Conservation (phyloP, 768 basidiomycete species). For the Lentinula raphanica region DNA sequence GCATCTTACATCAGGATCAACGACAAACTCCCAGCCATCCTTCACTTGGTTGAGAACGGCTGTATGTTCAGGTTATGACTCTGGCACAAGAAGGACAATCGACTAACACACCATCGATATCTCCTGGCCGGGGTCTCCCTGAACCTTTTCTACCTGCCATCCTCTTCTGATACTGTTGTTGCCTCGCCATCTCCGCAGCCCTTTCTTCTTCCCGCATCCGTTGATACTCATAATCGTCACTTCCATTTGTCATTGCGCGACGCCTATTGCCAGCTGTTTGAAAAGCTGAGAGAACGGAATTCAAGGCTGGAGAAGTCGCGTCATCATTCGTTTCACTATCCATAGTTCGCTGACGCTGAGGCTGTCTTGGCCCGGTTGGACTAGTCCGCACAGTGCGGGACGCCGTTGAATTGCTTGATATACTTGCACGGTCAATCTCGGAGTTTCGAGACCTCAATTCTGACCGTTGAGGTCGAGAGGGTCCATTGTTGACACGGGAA, state of each 20-base stretch:
- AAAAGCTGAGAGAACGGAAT: conserved; percentile 64
- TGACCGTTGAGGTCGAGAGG: conserved; percentile 63
- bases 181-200: conserved; percentile 59
- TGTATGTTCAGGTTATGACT: conserved; percentile 23
- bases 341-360: conserved; percentile 13
- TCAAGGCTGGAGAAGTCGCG: conserved; percentile 40
- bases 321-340: conserved; percentile 20
- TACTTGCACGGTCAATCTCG: conserved; percentile 34
- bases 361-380: conserved; percentile 4
- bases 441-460: conserved; percentile 54
- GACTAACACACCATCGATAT: conserved; percentile 73
- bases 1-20: conserved; percentile 62
- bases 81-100: not conserved
- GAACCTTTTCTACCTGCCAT: conserved; percentile 51
- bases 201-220: conserved; percentile 54
- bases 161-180: conserved; percentile 65
- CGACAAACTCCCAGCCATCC: conserved; percentile 87
- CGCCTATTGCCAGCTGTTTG: conserved; percentile 57
- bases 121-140: conserved; percentile 60
- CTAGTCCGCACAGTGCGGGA: conserved; percentile 26
- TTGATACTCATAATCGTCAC: conserved; percentile 51
- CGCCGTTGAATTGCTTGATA: conserved; percentile 12
- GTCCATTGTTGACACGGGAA: conserved; percentile 31
- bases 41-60: conserved; percentile 82
- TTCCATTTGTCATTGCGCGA: conserved; percentile 47